Evolutionary conservation across 2,329 filamentous ascomycete species (phyloP), one percentile per base, ranked within the genome.

Genomic region (Ophiostoma sp.): DNA sequence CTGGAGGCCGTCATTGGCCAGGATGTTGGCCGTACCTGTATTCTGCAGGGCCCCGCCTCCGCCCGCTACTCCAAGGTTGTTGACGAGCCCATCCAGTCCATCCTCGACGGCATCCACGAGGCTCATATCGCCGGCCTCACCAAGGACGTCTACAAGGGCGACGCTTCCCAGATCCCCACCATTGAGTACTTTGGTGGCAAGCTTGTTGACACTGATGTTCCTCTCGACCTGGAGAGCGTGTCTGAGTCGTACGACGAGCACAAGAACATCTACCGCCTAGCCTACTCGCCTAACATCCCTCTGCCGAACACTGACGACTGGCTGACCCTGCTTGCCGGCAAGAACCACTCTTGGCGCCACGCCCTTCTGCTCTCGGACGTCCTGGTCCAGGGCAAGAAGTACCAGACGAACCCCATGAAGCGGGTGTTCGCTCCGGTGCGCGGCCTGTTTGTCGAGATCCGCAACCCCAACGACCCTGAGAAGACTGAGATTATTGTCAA

Each of bases 131-230:
- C 91, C 77, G 88, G 87, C 75, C 84, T 99, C 75, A 90, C 93
- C 48, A 86, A 87, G 77, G 96, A 99, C 79, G 84, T 95, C 52
- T 99, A 99, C 80, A 86, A 84, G 55, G 90, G 89, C 72, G 89
- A 97, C 75, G 89, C 91, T 76, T 87, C 88, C 33, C 87, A 89
- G 70, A 93, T 99, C 28, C 96, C 96, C 0, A 88, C 91, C 69
- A 90, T 97, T 22, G 96, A 99, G 82, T 99, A 98, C 83, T 98
- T 99, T 77, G 96, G 96, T 77, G 95, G 95, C 78, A 94, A 95
- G 83, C 87, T 95, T 45, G 88, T 93, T 57, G 91, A 94, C 48
- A 82, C 87, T 11, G 90, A 91, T 76, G 88, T 91, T 69, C 91
- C 95, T 71, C 83, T 90, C 22, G 94, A 97, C 74, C 86, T 95